Conservation (phyloP, 179 eudicot species). For the Sideroxylon spinosum region DNA sequence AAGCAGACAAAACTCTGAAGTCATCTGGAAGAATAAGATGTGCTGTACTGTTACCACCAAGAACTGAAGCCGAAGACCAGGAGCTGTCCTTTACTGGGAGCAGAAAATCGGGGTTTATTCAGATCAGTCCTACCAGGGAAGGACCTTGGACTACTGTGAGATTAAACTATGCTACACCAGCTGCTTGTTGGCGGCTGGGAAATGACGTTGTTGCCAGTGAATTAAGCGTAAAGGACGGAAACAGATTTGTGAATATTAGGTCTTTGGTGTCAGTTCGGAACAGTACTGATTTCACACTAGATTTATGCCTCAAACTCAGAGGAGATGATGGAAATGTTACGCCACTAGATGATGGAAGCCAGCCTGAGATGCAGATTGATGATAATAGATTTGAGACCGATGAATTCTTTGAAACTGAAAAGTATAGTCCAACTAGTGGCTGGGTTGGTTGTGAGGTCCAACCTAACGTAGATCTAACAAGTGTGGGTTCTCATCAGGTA, state of each 20-base stretch:
- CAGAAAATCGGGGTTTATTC: slow-evolving; percentile 62
- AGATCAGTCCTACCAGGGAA: slow-evolving; percentile 76
- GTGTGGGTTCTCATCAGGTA: slow-evolving; percentile 48
- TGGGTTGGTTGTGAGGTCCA: slow-evolving; percentile 48
- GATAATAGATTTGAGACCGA: slow-evolving; percentile 44
- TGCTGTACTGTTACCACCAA: slow-evolving; percentile 57
- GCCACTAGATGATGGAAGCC: slow-evolving; percentile 26
- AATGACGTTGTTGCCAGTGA: slow-evolving; percentile 92
- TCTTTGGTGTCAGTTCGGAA: slow-evolving; percentile 86
- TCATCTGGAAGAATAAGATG: slow-evolving; percentile 59
- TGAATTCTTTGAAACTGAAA: slow-evolving; percentile 70
- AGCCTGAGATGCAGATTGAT: slow-evolving; percentile 29
- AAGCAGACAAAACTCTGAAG: slow-evolving; percentile 23
- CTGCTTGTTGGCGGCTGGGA: slow-evolving; percentile 93
- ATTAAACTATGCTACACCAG: slow-evolving; percentile 87
- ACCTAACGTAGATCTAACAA: slow-evolving; percentile 28
- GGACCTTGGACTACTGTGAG: slow-evolving; percentile 95
- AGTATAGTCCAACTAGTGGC: slow-evolving; percentile 41
- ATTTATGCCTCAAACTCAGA: slow-evolving; percentile 60
- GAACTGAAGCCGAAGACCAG: slow-evolving; percentile 37
- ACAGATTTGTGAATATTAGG: slow-evolving; percentile 83
- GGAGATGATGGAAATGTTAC: slow-evolving; percentile 32
- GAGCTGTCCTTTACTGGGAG: slow-evolving; percentile 33
- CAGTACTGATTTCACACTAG: slow-evolving; percentile 67
- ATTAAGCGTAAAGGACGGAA: slow-evolving; percentile 71